phyloP scores from a whole-genome alignment of 768 basidiomycete species.

The Rubroboletus pulcherrimus region DNA sequence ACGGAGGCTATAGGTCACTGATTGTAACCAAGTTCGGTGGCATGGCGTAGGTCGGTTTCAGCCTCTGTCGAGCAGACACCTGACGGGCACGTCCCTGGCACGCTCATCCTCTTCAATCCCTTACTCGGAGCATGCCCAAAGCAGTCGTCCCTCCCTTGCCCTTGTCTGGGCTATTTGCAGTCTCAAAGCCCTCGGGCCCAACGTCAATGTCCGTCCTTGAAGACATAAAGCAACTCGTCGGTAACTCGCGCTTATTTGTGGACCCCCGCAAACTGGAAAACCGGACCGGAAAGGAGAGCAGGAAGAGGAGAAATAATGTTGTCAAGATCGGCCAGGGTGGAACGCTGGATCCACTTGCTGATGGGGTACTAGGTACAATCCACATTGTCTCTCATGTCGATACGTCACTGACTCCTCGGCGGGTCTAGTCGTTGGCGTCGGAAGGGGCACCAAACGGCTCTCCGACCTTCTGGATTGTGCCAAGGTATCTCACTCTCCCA shows the following conservation, averaged over 20 bases:
- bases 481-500: constrained; percentile 54
- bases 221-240: constrained; percentile 75
- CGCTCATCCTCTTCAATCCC: background rate
- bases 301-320: constrained; percentile 36
- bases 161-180: constrained; percentile 78
- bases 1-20: background rate
- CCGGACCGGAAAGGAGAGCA: constrained; percentile 44
- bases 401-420: constrained; percentile 2
- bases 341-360: constrained; percentile 93
- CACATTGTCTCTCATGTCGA: background rate
- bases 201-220: constrained; percentile 91
- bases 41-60: background rate
- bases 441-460: constrained; percentile 86
- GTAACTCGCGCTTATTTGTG: constrained; percentile 73
- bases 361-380: constrained; percentile 82
- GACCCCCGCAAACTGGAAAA: constrained; percentile 53
- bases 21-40: background rate
- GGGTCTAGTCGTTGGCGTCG: constrained; percentile 76
- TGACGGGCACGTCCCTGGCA: background rate
- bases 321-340: constrained; percentile 92
- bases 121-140: constrained; percentile 60
- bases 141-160: constrained; percentile 50
- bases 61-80: background rate
- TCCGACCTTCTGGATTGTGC: constrained; percentile 80
- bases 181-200: constrained; percentile 89